These are phyloP conservation scores for Fusarium sarcochroum DNA, from an alignment of 2,329 filamentous ascomycete species.

Conservation along the genomic window DNA sequence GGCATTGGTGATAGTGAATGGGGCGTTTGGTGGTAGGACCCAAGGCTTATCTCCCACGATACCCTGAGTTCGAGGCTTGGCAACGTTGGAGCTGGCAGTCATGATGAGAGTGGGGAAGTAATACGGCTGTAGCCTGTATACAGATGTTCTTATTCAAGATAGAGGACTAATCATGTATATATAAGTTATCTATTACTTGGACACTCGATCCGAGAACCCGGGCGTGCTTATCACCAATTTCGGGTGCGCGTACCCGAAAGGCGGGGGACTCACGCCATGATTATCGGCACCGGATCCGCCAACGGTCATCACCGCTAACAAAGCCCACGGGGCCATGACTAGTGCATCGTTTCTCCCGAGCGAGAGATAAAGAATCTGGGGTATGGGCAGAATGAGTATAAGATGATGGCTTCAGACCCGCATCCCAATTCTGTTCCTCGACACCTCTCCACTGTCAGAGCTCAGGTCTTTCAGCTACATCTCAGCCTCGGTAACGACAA, in stretches of 20 bases:
- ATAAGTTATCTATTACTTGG: neutral
- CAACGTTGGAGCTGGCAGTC: neutral
- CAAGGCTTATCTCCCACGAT: slow-evolving; percentile 1
- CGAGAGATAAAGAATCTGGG: neutral
- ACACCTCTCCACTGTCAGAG: too few species aligned
- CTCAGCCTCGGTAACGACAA: too few species aligned
- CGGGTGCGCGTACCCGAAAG: slow-evolving; percentile 6
- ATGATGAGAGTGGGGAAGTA: neutral
- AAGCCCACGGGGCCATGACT: neutral
- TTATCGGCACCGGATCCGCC: neutral
- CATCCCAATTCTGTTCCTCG: neutral
- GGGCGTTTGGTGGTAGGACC: neutral
- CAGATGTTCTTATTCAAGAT: neutral
- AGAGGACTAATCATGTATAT: neutral
- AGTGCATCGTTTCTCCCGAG: neutral
- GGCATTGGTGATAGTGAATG: neutral
- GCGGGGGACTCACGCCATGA: neutral
- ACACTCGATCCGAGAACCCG: neutral
- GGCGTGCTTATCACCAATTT: neutral
- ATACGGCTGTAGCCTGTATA: neutral
- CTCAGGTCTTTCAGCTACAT: too few species aligned
- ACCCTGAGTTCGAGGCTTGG: neutral
- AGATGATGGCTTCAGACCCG: neutral
- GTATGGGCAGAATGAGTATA: neutral
- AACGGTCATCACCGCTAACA: neutral